Evolutionary conservation across 2,329 filamentous ascomycete genomes (phyloP).

Genomic region (Ophiostoma populinum): DNA sequence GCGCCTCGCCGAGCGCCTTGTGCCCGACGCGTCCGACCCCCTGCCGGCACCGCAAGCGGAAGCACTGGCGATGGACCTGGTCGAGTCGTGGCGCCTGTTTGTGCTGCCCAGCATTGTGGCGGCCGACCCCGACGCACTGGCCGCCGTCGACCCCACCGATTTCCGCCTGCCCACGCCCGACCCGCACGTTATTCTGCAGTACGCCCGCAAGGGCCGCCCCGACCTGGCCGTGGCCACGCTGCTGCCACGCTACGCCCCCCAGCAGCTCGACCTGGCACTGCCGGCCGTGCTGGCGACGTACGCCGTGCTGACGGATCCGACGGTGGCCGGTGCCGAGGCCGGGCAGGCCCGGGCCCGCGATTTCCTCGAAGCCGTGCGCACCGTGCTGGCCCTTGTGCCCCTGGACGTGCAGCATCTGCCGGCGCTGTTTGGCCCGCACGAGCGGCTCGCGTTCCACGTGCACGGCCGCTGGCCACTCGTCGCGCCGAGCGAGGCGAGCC

Average conservation of each 20-base stretch:
- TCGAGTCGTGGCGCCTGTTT: conserved; percentile 24
- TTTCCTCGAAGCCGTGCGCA: conserved; percentile 14
- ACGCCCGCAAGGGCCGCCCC: conserved; percentile 10
- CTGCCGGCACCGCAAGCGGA: neutral
- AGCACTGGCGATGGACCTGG: conserved; percentile 21
- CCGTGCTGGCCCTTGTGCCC: conserved; percentile 9
- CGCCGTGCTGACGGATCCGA: conserved; percentile 20
- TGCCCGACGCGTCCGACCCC: conserved; percentile 2
- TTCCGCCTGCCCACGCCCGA: conserved; percentile 10
- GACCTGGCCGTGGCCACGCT: conserved; percentile 17
- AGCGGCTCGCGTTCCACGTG: conserved; percentile 10
- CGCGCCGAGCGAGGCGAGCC: neutral
- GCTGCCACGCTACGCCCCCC: conserved; percentile 18
- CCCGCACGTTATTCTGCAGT: conserved; percentile 6
- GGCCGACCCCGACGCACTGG: conserved; percentile 5
- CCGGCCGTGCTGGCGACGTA: conserved; percentile 23
- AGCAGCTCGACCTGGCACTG: conserved; percentile 14
- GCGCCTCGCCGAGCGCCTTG: conserved; percentile 14
- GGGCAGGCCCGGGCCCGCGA: conserved; percentile 12
- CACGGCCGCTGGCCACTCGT: conserved; percentile 8
- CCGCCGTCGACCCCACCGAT: neutral
- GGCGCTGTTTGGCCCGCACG: conserved; percentile 10
- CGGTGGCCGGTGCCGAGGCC: conserved; percentile 10
- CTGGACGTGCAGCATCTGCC: conserved; percentile 9
- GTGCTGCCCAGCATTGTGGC: conserved; percentile 15